phyloP scores from a whole-genome alignment of 2,329 filamentous ascomycete genomes.

The Zelopaecilomyces penicillatus region DNA sequence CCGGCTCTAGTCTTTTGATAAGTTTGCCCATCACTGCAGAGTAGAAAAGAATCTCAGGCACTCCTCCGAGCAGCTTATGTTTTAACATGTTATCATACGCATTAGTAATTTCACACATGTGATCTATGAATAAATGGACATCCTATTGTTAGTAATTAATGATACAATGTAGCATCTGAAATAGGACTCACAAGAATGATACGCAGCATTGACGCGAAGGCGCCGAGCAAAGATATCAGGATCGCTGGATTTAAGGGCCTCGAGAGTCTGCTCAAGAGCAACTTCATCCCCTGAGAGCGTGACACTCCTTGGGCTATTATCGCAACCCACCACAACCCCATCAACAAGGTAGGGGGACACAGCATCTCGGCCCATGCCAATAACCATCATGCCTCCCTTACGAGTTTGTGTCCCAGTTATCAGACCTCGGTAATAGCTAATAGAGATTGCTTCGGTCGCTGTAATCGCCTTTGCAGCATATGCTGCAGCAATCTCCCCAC shows the following conservation, averaged over 20 bases:
- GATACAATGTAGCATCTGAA: background rate
- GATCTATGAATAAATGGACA: too few relatives aligned
- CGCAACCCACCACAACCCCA: slow-evolving; percentile 10
- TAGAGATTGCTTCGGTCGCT: slow-evolving; percentile 17
- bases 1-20: slow-evolving; percentile 1
- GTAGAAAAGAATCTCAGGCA: slow-evolving; percentile 1
- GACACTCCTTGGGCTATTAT: slow-evolving; percentile 39
- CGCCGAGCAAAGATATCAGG: slow-evolving; percentile 30
- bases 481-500: slow-evolving; percentile 31
- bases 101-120: too few relatives aligned
- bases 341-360: background rate
- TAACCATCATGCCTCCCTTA: slow-evolving; percentile 4
- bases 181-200: background rate
- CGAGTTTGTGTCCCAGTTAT: background rate
- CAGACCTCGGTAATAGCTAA: slow-evolving; percentile 17
- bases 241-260: slow-evolving; percentile 25
- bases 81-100: too few relatives aligned
- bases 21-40: slow-evolving; percentile 4
- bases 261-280: slow-evolving; percentile 30
- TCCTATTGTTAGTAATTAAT: background rate
- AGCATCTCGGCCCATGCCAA: slow-evolving; percentile 4
- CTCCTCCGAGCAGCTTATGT: too few relatives aligned
- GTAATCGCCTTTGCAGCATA: slow-evolving; percentile 18
- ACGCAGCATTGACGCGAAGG: slow-evolving; percentile 23
- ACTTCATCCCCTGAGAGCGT: slow-evolving; percentile 24